These are phyloP conservation scores for Pythium oligandrum DNA, from an alignment of 352 stramenopile genomes.

Conservation along the genomic window DNA sequence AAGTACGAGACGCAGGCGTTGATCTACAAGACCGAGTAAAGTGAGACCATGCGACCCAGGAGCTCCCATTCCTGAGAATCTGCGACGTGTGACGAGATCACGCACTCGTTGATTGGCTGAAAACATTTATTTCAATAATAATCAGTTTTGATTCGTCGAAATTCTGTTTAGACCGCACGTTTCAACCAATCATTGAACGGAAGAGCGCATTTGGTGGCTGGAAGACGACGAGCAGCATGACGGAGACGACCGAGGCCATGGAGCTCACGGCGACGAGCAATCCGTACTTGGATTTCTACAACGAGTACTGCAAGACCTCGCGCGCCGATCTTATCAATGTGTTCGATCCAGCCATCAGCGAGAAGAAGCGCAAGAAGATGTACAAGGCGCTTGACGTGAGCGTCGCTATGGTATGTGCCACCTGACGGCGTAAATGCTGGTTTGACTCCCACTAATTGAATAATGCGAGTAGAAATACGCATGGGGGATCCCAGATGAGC, in stretches of 20 bases:
- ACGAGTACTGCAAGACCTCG: slow-evolving; percentile 50
- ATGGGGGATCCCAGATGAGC: slow-evolving; percentile 90
- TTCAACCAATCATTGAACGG: no score
- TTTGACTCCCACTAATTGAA: not conserved
- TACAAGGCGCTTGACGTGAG: slow-evolving; percentile 71
- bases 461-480: slow-evolving; percentile 68
- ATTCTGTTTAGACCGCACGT: no score
- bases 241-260: slow-evolving; percentile 17
- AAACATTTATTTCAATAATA: no score
- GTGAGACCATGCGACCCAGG: not conserved
- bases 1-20: slow-evolving; percentile 58
- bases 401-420: slow-evolving; percentile 65
- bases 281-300: slow-evolving; percentile 80
- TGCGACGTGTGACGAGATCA: no score
- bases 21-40: slow-evolving; percentile 23
- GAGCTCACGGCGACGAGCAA: slow-evolving; percentile 65
- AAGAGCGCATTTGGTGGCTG: no score
- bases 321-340: slow-evolving; percentile 55
- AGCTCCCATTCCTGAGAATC: no score
- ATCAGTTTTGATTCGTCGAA: no score
- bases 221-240: no score
- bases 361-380: slow-evolving; percentile 62
- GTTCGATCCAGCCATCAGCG: slow-evolving; percentile 67
- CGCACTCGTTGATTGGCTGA: no score
- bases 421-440: not conserved